Base-by-base conservation (phyloP, 163 green algal genomes). In the Coccomyxa subellipsoidea region DNA sequence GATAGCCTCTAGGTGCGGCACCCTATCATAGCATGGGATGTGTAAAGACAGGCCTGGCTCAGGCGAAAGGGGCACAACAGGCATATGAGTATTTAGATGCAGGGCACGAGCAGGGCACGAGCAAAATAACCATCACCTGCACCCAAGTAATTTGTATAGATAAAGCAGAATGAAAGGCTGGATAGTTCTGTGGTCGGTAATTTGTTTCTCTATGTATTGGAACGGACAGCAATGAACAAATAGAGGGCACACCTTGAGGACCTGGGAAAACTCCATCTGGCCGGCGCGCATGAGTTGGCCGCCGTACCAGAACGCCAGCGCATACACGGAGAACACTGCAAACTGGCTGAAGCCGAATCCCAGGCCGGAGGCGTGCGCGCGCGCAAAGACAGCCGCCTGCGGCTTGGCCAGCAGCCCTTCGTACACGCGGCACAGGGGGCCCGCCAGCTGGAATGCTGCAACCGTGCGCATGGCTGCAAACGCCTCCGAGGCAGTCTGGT, bases 391-490 rank as follows among this genome's bases (percentile, higher is more conserved):
- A 4, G 66, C 66, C n/a, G 66, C 66, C 66, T 73, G 66, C 4
- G 66, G 66, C 66, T 73, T 73, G 29, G 27, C 66, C 1, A 94
- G 88, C 81, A 88, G 87, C 8, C 32, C 40, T 9, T 79, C 73
- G 53, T 94, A 94, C 75, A 92, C 81, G n/a, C 38, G 29, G 6
- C 59, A 69, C 29, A 92, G 78, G 39, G 38, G 72, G 4, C 32
- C 87, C 21, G 15, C 32, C 89, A 95, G 89, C 78, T 85, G 88
- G 85, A 93, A 95, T 7, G 92, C 92, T 39, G 87, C 85, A 29
- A 96, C 92, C 31, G 95, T 94, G 76, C 94, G 91, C 53, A 98
- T 95, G 87, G 91, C 92, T 7, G 73, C 69, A 38, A 98, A 92
- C 7, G 94, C 92, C 80, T 99, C 96, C 5, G 85, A 82, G 2